Percentiles rank a stretch among this genome's conserved stretches.
These are phyloP conservation scores for Ogataea thermomethanolica DNA, from an alignment of 805 yeast genomes.

Conservation along the genomic window DNA sequence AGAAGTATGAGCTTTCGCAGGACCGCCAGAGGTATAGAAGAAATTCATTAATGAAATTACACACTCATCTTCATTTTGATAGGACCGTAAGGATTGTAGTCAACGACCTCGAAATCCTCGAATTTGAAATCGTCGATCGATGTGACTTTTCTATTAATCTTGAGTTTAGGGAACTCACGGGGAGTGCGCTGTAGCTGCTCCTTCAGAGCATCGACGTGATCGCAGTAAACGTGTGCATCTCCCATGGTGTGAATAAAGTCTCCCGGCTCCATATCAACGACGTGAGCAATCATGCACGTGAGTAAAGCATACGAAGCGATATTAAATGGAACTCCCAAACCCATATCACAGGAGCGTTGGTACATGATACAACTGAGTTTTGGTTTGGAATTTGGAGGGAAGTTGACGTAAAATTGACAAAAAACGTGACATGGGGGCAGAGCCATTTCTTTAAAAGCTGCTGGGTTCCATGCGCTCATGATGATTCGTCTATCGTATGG, in stretches of 20 bases:
- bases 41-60: conserved; percentile 32
- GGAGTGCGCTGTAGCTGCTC: conserved; percentile 78
- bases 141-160: conserved; percentile 61
- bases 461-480: conserved; percentile 98
- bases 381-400: conserved; percentile 62
- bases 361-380: conserved; percentile 82
- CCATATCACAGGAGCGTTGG: conserved; percentile 99
- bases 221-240: conserved; percentile 91
- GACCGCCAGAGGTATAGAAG: conserved; percentile 7
- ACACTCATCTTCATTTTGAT: conserved; percentile 98
- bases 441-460: conserved; percentile 92
- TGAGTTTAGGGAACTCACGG: conserved; percentile 72
- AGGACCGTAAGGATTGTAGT: conserved; percentile 75
- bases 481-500: conserved; percentile 95
- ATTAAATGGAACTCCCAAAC: conserved; percentile 98
- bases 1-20: conserved; percentile 10
- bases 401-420: conserved; percentile 89
- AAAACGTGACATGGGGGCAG: conserved; percentile 98
- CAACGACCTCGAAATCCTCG: conserved; percentile 82
- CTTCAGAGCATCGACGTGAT: conserved; percentile 87
- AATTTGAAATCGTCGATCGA: conserved; percentile 82
- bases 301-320: conserved; percentile 94
- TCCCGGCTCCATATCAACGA: conserved; percentile 94
- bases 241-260: conserved; percentile 95
- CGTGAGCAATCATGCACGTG: conserved; percentile 92